Evolutionary conservation across 2,329 filamentous ascomycete species (phyloP).

Genomic region (Emericellopsis atlantica): DNA sequence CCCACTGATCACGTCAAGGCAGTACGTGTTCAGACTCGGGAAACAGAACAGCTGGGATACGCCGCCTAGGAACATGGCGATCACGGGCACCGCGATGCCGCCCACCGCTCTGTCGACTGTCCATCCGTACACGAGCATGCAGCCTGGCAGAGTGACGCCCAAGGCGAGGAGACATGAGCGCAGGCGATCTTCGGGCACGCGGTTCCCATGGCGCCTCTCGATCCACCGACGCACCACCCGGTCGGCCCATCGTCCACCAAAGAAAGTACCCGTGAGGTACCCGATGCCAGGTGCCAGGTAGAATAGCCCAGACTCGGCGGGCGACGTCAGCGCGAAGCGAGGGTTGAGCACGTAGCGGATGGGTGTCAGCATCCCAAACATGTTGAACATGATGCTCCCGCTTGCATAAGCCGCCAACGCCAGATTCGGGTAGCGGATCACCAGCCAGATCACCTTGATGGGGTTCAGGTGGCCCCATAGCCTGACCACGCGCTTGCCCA

Average conservation of each 20-base stretch:
- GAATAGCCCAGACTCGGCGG: constrained; percentile 57
- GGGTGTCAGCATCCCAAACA: too few species aligned
- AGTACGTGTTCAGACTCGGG: constrained; percentile 67
- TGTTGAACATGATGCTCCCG: too few species aligned
- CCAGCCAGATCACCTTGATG: too few species aligned
- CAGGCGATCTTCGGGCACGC: constrained; percentile 55
- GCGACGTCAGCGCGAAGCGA: constrained; percentile 53
- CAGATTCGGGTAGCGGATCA: too few species aligned
- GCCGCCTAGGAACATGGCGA: constrained; percentile 64
- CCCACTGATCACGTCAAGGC: constrained; percentile 64
- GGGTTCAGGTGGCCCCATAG: too few species aligned
- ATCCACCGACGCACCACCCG: constrained; percentile 53
- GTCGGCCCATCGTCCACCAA: constrained; percentile 63
- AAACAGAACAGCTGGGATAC: constrained; percentile 66
- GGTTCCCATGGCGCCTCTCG: constrained; percentile 34
- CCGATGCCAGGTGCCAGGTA: constrained; percentile 63
- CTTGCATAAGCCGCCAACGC: too few species aligned
- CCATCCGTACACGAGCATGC: constrained; percentile 52
- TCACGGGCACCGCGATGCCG: constrained; percentile 48
- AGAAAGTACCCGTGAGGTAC: constrained; percentile 55
- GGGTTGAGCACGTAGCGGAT: constrained; percentile 64
- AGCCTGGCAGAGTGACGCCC: constrained; percentile 42
- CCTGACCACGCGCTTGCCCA: too few species aligned
- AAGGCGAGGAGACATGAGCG: constrained; percentile 45
- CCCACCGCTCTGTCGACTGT: constrained; percentile 33